Evolutionary conservation across 1,284 basidiomycete genomes (phyloP), one percentile per base, ranked within the genome.

Genomic region (Sanghuangporus weigelae): DNA sequence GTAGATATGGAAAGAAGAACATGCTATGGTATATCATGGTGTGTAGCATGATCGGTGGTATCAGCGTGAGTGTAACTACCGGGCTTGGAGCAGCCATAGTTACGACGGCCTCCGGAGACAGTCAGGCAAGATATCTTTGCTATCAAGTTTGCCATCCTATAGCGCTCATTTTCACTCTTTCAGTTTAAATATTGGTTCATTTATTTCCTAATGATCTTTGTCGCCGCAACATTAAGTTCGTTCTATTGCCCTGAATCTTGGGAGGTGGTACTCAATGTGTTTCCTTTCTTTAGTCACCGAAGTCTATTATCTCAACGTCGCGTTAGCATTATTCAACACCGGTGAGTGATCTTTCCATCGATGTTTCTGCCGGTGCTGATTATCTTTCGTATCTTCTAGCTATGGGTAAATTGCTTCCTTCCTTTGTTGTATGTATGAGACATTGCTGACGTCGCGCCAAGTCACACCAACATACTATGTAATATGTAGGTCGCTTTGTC

Each of bases 221-320:
- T 85, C 23, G 74, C 82, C 21, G 70, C 83, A 51, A 88, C 86
- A 0, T 71, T 84, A 14, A 67, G 75, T 76, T 56, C 60, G 74
- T 53, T 11, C 21, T 35, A 26, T 53, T 48, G 11, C 21, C 55
- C 46, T 38, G 26, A 31, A 11, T 44, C 19, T n/a, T 23, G 6
- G 14, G 16, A 19, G 16, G 16, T 46, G 16, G 16, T 14, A 19
- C 12, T 46, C 16, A 11, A n/a, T 14, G 44, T n/a, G 44, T 46
- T 46, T 46, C 16, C 12, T 53, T 10, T 12, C 16, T 50, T 19
- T 60, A 69, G 74, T 84, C 2, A 77, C 79, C 26, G 82, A 87
- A 72, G 84, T 88, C 69, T 85, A 85, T 73, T 89, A 84, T 70
- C 79, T 89, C 57, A 89, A 89, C 73, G 84, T 88, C 66, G 87